phyloP scores from a whole-genome alignment of 495 filamentous ascomycete species.

The Podospora pseudoanserina region DNA sequence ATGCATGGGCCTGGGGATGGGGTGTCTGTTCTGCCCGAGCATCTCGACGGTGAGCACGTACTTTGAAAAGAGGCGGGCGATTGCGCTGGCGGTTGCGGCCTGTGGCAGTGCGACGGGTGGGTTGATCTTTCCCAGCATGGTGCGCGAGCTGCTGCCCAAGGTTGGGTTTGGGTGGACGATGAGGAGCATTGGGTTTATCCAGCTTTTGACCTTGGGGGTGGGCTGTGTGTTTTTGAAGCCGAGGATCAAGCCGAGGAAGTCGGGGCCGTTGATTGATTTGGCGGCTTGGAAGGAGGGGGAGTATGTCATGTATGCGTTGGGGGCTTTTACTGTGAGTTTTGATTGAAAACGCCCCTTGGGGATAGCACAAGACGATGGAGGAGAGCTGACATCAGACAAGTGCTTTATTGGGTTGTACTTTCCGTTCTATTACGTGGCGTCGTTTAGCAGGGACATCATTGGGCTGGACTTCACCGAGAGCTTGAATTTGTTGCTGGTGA shows the following conservation, averaged over 20 bases:
- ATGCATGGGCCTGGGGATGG: slow-evolving; percentile 53
- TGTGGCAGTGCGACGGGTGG: slow-evolving; percentile 65
- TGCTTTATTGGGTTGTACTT: slow-evolving; percentile 76
- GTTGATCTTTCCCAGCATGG: slow-evolving; percentile 61
- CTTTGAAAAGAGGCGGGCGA: slow-evolving; percentile 58
- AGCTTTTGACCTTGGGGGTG: slow-evolving; percentile 47
- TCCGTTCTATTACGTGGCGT: slow-evolving; percentile 67
- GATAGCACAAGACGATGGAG: neutral
- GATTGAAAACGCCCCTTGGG: too few relatives aligned
- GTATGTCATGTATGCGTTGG: slow-evolving; percentile 32
- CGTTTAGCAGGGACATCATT: slow-evolving; percentile 53
- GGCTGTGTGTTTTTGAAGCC: slow-evolving; percentile 54
- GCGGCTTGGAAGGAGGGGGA: slow-evolving; percentile 41
- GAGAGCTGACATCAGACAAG: slow-evolving; percentile 9
- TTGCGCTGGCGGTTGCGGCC: slow-evolving; percentile 64
- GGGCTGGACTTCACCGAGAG: slow-evolving; percentile 49
- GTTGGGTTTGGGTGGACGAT: slow-evolving; percentile 66
- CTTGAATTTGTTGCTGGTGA: slow-evolving; percentile 65
- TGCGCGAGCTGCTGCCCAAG: slow-evolving; percentile 50
- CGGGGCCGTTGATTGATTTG: slow-evolving; percentile 35
- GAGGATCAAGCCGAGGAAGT: slow-evolving; percentile 33
- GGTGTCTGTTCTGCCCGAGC: slow-evolving; percentile 58
- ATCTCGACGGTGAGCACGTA: slow-evolving; percentile 65
- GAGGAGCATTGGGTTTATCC: slow-evolving; percentile 60
- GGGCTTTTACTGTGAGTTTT: slow-evolving; percentile 2